These are phyloP conservation scores for Niveomyces coronatus DNA, from an alignment of 2,329 filamentous ascomycete genomes.

Conservation along the genomic window DNA sequence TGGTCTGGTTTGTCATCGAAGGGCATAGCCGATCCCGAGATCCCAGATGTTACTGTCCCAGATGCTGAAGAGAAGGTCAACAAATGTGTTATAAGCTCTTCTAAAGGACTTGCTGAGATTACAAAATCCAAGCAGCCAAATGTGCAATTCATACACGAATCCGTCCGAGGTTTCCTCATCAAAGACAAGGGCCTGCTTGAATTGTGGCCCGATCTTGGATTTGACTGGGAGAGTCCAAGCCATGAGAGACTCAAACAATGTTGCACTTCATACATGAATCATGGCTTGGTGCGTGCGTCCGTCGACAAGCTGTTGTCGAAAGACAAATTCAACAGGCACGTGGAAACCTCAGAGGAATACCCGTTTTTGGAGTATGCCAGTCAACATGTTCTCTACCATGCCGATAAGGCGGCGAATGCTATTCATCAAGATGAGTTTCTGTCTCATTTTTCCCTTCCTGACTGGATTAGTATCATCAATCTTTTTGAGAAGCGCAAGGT, in stretches of 20 bases:
- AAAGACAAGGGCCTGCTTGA: conserved; percentile 21
- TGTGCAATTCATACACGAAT: conserved; percentile 45
- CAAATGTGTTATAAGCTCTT: conserved; percentile 28
- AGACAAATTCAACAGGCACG: conserved; percentile 13
- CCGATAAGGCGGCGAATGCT: conserved; percentile 22
- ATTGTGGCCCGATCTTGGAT: conserved; percentile 23
- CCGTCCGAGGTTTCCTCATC: conserved; percentile 36
- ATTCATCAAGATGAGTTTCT: conserved; percentile 24
- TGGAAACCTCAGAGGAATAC: conserved; percentile 16
- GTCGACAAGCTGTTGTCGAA: background rate
- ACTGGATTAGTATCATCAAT: conserved; percentile 23
- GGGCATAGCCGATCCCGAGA: conserved; percentile 17
- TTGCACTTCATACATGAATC: conserved; percentile 30
- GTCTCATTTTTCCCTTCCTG: conserved; percentile 14
- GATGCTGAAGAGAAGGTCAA: conserved; percentile 13
- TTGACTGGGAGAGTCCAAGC: conserved; percentile 22
- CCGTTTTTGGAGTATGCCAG: conserved; percentile 38
- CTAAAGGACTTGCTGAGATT: conserved; percentile 40
- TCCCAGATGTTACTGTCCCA: conserved; percentile 7
- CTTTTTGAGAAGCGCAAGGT: conserved; percentile 17
- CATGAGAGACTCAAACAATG: conserved; percentile 34
- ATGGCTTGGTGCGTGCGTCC: conserved; percentile 5
- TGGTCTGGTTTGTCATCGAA: conserved; percentile 15
- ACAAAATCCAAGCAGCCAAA: conserved; percentile 19
- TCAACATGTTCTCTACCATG: conserved; percentile 29